Base-by-base conservation (phyloP, 768 basidiomycete genomes). In the Arthromyces matolae region DNA sequence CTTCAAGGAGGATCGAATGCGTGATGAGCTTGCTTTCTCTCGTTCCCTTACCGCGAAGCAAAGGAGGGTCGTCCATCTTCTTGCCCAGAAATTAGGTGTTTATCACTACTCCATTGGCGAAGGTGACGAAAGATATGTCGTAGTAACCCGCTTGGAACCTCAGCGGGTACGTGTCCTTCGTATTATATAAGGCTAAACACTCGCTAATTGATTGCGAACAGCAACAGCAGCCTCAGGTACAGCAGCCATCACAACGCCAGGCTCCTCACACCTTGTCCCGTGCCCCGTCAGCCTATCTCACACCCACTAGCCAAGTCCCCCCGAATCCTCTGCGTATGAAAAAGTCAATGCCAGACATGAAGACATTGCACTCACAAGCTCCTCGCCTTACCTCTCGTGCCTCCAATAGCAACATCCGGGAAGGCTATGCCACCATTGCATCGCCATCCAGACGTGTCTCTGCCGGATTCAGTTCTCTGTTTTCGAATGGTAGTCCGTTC, bases 291-390 rank as follows among this genome's bases (percentile, higher is more conserved):
- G 83, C 87, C 8, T 92, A 90, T 62, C 77, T 91, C 19, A 76
- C 79, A 10, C 77, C 84, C 16, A 68, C 78, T 5, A 67, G 70
- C 59, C 75, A 70, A 47, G 70, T 67, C 49, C 70, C 71, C 55
- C 73, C 67, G 55, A 75, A 71, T 38, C 73, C 81, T 33, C 78
- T 97, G 45, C 84, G 94, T 33, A 83, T 86, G 66, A 98, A 98
- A 76, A 96, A 96, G 71, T 95, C 93, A 19, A 98, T 98, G 96
- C 96, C 96, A 3, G 93, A 97, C 67, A 84, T 97, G 82, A 90
- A 90, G 71, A 86, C 86, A 13, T 68, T 92, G 54, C 89, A 90
- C 51, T 75, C 83, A 14, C 82, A 84, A 58, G 84, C 85, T 1
- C 89, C 88, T 27, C 85, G 89, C 42, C 78, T 93, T 38, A 81